phyloP scores from a whole-genome alignment of 2,329 filamentous ascomycete genomes.

The Phaeomoniella chlamydospora region DNA sequence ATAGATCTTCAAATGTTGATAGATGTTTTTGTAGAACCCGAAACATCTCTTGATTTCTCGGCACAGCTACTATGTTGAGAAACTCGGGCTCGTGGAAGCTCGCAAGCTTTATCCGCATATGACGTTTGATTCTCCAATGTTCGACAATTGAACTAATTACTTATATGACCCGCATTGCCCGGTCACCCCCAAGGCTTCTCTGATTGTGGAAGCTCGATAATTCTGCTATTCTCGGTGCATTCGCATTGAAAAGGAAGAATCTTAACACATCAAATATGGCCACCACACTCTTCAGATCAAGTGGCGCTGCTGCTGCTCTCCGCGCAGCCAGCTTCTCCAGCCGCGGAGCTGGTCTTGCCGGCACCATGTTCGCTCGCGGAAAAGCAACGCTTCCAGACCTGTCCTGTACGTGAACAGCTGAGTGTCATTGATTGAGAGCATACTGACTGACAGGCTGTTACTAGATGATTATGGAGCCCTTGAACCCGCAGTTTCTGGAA shows the following conservation, averaged over 20 bases:
- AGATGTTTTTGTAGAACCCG: too few relatives aligned
- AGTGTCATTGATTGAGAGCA: neutral
- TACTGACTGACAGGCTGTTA: neutral
- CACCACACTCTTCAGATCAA: constrained; percentile 57
- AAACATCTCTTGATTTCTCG: neutral
- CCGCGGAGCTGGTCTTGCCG: constrained; percentile 48
- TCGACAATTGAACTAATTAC: too few relatives aligned
- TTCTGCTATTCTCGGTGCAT: too few relatives aligned
- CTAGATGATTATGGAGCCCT: constrained; percentile 93
- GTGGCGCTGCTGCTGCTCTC: constrained; percentile 56
- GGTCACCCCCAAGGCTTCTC: too few relatives aligned
- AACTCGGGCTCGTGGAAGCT: constrained; percentile 1
- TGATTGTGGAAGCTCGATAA: too few relatives aligned
- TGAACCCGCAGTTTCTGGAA: constrained; percentile 64
- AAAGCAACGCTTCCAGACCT: constrained; percentile 93
- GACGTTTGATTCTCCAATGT: neutral
- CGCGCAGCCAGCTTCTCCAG: constrained; percentile 43
- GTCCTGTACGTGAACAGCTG: constrained; percentile 40
- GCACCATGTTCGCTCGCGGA: constrained; percentile 63
- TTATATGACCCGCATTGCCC: too few relatives aligned
- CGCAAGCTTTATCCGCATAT: neutral
- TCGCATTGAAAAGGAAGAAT: too few relatives aligned
- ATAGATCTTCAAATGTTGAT: too few relatives aligned
- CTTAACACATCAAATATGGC: constrained; percentile 66
- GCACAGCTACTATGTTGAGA: neutral